phyloP scores from a whole-genome alignment of 169 alveolate genomes.

The Cryptosporidium parvum region DNA sequence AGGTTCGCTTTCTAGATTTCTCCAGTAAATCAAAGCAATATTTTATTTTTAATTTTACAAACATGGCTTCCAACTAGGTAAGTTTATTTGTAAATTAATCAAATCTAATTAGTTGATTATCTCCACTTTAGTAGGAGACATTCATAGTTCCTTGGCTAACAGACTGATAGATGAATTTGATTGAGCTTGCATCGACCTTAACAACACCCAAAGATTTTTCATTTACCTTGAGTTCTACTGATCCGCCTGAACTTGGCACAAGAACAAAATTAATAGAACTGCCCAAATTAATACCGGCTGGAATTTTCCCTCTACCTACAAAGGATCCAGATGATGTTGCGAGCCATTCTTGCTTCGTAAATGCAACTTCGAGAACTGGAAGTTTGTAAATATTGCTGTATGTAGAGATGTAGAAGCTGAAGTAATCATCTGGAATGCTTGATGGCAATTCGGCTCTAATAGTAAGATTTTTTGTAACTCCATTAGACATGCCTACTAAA shows the following conservation, averaged over 20 bases:
- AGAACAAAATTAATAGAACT: background rate
- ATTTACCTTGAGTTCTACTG: constrained; percentile 12
- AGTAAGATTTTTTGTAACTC: constrained; percentile 5
- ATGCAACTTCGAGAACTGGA: constrained; percentile 51
- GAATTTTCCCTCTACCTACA: constrained; percentile 26
- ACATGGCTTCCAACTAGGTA: constrained; percentile 3
- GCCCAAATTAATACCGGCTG: constrained; percentile 30
- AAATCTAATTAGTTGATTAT: background rate
- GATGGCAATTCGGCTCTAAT: constrained; percentile 15
- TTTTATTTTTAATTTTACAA: constrained; percentile 3
- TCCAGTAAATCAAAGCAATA: constrained; percentile 36
- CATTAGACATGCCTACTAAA: constrained; percentile 24
- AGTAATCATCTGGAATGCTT: constrained; percentile 51
- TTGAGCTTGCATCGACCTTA: constrained; percentile 18
- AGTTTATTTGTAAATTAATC: background rate
- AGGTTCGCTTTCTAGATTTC: constrained; percentile 9
- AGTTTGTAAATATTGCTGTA: constrained; percentile 29
- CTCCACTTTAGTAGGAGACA: background rate
- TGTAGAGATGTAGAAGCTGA: constrained; percentile 30
- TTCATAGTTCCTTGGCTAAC: constrained; percentile 67
- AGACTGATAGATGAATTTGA: constrained; percentile 49
- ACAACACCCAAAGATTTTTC: constrained; percentile 4
- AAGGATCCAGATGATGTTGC: constrained; percentile 32
- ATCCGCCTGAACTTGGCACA: constrained; percentile 15
- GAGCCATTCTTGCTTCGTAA: constrained; percentile 19